phyloP scores from a whole-genome alignment of 2,329 filamentous ascomycete genomes.

The Zymoseptoria ardabiliae region DNA sequence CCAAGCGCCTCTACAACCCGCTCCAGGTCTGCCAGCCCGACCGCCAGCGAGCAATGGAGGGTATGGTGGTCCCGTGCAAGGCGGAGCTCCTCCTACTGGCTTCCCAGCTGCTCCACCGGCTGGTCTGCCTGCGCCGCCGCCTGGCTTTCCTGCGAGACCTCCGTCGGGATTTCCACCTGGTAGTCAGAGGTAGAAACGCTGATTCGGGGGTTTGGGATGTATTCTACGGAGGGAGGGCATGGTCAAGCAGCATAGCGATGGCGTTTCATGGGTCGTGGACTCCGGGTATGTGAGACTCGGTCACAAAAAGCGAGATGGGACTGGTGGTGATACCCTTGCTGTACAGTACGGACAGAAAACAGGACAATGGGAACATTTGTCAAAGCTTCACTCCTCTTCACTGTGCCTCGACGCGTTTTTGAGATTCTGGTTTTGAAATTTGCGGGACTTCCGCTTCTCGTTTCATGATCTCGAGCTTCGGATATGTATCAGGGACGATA shows the following conservation, averaged over 20 bases:
- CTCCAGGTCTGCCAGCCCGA: conserved; percentile 56
- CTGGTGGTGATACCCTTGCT: background rate
- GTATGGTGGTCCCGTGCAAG: conserved; percentile 57
- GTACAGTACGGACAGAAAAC: background rate
- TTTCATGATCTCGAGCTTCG: background rate
- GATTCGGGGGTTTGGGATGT: background rate
- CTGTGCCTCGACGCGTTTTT: too few relatives aligned
- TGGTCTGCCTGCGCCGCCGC: conserved; percentile 38
- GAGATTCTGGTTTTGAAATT: background rate
- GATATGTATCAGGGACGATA: background rate
- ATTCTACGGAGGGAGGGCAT: background rate
- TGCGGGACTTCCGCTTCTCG: conserved; percentile 2
- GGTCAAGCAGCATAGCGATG: background rate
- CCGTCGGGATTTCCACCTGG: conserved; percentile 41
- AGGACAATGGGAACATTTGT: background rate
- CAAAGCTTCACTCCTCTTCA: background rate
- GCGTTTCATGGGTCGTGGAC: background rate
- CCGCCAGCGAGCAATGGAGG: conserved; percentile 63
- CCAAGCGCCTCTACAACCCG: conserved; percentile 49
- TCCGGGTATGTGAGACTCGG: background rate
- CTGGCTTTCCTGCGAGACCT: conserved; percentile 30
- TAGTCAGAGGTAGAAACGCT: conserved; percentile 3
- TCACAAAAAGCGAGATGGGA: background rate
- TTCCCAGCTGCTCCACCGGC: conserved; percentile 34
- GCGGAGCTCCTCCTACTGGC: conserved; percentile 25